Conservation (phyloP, 768 basidiomycete genomes). For the Brasilioporus rufonigricans region DNA sequence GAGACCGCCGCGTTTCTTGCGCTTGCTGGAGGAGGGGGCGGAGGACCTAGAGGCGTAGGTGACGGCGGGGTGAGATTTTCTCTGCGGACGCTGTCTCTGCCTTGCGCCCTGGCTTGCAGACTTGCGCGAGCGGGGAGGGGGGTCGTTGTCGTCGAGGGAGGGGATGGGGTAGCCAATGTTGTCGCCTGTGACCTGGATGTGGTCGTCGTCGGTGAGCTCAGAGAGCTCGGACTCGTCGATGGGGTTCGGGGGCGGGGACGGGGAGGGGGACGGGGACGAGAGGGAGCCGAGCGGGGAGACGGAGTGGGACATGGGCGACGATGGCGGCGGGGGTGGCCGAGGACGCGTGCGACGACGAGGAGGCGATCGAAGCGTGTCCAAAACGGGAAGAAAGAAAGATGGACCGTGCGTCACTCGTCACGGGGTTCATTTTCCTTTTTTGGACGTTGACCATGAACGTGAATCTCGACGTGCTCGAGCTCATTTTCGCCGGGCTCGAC, state of each 20-base stretch:
- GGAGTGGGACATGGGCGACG: constrained; percentile 23
- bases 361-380: constrained; percentile 18
- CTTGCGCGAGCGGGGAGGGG: constrained; percentile 18
- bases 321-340: background rate
- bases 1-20: constrained; percentile 61
- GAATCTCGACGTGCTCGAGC: constrained; percentile 69
- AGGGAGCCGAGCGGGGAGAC: constrained; percentile 52
- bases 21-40: constrained; percentile 24
- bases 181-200: constrained; percentile 34
- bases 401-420: constrained; percentile 23
- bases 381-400: constrained; percentile 13
- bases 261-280: constrained; percentile 71
- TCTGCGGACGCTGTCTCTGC: constrained; percentile 11
- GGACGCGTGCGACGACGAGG: constrained; percentile 23
- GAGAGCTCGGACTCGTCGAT: constrained; percentile 71
- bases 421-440: constrained; percentile 10
- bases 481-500: constrained; percentile 56
- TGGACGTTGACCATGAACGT: constrained; percentile 49
- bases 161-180: constrained; percentile 31
- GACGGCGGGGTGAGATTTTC: constrained; percentile 5
- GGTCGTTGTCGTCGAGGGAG: constrained; percentile 23
- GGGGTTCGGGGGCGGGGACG: constrained; percentile 49
- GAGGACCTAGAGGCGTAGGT: constrained; percentile 4
- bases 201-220: constrained; percentile 81
- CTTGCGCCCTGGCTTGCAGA: background rate